Evolutionary conservation across 371 early-diverging fungal species (phyloP), one percentile per base, ranked within the genome.

Genomic region (Entomophthora muscae): DNA sequence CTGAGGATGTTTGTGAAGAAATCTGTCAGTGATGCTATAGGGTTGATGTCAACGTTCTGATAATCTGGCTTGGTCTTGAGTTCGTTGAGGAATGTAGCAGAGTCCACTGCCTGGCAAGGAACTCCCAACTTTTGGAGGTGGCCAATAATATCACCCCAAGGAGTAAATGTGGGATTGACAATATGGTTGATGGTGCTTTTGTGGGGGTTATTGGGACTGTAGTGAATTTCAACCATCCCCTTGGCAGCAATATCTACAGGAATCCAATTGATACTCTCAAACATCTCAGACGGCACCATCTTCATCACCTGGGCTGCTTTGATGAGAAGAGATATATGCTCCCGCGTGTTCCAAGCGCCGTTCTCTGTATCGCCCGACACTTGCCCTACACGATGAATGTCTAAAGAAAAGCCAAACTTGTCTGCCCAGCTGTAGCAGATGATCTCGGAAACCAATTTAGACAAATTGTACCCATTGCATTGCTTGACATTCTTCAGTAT

Each of bases 311-410:
- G 12, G 42, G n/a, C 13, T 1, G 24, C 33, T 61, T 61, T 61
- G 24, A 63, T 55, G 22, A 63, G 30, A n/a, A 75, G 53, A 3
- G 75, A 72, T 27, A 66, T 73, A 17, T 73, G 74, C 26, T 78
- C 78, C 3, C 63, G 66, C 1, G 61, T 64, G 28, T 78, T 78
- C 78, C 78, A 78, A 0, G 69, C 69, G 22, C 74, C 78, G 29
- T 69, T 63, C 0, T 42, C 52, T 5, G 71, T 67, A 51, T 75
- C 73, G 26, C 75, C 75, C 28, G 68, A 69, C 13, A 75, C 68
- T 66, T 76, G 78, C 5, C 74, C 75, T 29, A 76, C 64, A 21
- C 76, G 72, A 21, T 72, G 68, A 10, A 76, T 63, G n/a, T 70
- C 65, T n/a, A 69, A 67, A 1, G 73, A 73, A 12, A 75, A 68